A percentile compares a stretch with the other conserved stretches of the same genome.
phyloP scores from a whole-genome alignment of 2,329 filamentous ascomycete genomes.

The Paracoccidioides brasiliensis region DNA sequence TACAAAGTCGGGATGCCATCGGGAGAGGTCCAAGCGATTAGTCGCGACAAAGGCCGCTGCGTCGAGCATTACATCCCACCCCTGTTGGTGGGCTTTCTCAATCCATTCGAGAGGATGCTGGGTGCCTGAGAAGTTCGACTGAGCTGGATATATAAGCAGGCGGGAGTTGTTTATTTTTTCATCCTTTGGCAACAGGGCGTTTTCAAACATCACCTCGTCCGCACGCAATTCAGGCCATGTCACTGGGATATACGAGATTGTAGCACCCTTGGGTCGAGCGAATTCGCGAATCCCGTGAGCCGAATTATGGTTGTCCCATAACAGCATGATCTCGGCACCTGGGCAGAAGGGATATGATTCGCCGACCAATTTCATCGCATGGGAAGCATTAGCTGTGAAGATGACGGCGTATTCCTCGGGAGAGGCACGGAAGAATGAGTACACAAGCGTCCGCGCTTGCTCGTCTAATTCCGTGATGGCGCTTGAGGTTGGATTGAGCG shows the following conservation, averaged over 20 bases:
- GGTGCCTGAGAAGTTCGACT: slow-evolving; percentile 57
- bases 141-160: slow-evolving; percentile 53
- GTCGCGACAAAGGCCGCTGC: slow-evolving; percentile 54
- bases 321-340: slow-evolving; percentile 40
- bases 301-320: slow-evolving; percentile 48
- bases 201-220: slow-evolving; percentile 1
- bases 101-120: slow-evolving; percentile 48
- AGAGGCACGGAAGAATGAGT: slow-evolving; percentile 47
- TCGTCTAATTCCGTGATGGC: slow-evolving; percentile 46
- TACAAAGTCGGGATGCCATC: slow-evolving; percentile 46
- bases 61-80: slow-evolving; percentile 43
- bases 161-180: slow-evolving; percentile 20
- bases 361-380: slow-evolving; percentile 49
- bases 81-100: slow-evolving; percentile 14
- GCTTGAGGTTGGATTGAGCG: slow-evolving; percentile 46
- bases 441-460: slow-evolving; percentile 39
- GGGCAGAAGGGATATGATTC: slow-evolving; percentile 7
- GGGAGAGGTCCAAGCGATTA: slow-evolving; percentile 41
- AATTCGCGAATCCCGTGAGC: slow-evolving; percentile 45
- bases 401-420: slow-evolving; percentile 48
- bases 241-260: slow-evolving; percentile 4
- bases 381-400: slow-evolving; percentile 50
- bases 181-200: background rate
- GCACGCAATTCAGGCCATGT: slow-evolving; percentile 2
- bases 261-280: slow-evolving; percentile 5